Conservation (phyloP, 2,329 filamentous ascomycete species). For the Macroventuria anomochaeta region DNA sequence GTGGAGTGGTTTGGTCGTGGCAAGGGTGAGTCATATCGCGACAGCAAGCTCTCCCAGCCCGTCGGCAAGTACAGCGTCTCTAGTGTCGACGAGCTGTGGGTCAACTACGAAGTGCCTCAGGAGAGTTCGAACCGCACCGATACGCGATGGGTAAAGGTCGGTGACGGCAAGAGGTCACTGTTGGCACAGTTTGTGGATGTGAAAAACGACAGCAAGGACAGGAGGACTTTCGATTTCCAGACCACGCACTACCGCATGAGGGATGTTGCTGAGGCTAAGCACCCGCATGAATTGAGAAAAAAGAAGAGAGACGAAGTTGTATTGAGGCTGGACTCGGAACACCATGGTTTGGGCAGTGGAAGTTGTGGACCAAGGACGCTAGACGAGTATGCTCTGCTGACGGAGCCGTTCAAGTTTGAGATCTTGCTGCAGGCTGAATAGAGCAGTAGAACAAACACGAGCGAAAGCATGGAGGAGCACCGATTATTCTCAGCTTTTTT, state of each 20-base stretch:
- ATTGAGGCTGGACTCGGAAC: conserved; percentile 65
- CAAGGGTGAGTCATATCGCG: conserved; percentile 69
- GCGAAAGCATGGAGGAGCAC: not conserved
- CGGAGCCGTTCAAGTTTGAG: conserved; percentile 49
- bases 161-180: conserved; percentile 22
- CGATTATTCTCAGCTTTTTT: not conserved
- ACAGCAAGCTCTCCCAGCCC: conserved; percentile 67
- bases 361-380: conserved; percentile 65
- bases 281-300: conserved; percentile 67
- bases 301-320: conserved; percentile 62
- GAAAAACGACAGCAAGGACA: conserved; percentile 13
- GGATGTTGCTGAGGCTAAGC: conserved; percentile 64
- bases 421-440: conserved; percentile 29
- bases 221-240: conserved; percentile 56
- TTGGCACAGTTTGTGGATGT: conserved; percentile 41
- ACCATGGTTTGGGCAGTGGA: conserved; percentile 68
- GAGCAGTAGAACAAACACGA: not conserved
- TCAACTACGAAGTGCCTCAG: conserved; percentile 70
- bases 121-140: conserved; percentile 70
- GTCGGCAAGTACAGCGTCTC: conserved; percentile 57
- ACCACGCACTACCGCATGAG: conserved; percentile 61
- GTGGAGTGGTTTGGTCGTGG: conserved; percentile 69
- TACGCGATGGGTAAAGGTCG: conserved; percentile 61
- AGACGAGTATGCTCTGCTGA: conserved; percentile 50
- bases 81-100: conserved; percentile 59